These are phyloP conservation scores for Pseudogymnoascus sp. DNA, from an alignment of 2,329 filamentous ascomycete genomes.

Conservation along the genomic window DNA sequence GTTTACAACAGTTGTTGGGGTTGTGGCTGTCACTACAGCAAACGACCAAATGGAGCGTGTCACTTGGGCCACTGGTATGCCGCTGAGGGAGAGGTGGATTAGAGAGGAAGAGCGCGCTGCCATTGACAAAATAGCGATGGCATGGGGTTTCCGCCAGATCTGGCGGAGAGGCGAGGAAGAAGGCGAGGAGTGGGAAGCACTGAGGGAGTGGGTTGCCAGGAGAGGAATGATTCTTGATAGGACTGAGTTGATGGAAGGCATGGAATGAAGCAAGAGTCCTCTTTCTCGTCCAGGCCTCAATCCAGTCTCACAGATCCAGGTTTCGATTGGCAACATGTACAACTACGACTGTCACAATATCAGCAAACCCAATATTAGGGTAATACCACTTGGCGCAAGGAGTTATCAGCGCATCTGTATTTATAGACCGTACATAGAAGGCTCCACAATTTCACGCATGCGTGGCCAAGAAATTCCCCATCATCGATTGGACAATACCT, in stretches of 20 bases:
- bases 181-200: slow-evolving; percentile 77
- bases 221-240: slow-evolving; percentile 87
- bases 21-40: slow-evolving; percentile 75
- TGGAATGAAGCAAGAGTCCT: slow-evolving; percentile 48
- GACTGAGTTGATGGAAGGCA: slow-evolving; percentile 85
- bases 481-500: not conserved
- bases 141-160: slow-evolving; percentile 84
- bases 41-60: slow-evolving; percentile 96
- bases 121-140: slow-evolving; percentile 74
- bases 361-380: not conserved
- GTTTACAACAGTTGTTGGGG: slow-evolving; percentile 72
- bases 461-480: not conserved
- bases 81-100: slow-evolving; percentile 74
- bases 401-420: slow-evolving; percentile 1
- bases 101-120: slow-evolving; percentile 85
- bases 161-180: slow-evolving; percentile 82
- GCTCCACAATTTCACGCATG: not conserved
- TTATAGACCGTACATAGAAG: not conserved
- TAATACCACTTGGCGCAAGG: not conserved
- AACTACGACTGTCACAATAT: slow-evolving; percentile 2
- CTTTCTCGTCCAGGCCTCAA: not conserved
- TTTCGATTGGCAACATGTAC: not conserved
- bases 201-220: slow-evolving; percentile 74
- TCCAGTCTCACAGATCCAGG: not conserved
- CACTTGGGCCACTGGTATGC: slow-evolving; percentile 78